phyloP scores from a whole-genome alignment of 2,329 filamentous ascomycete genomes.

The Sclerotinia trifoliorum region DNA sequence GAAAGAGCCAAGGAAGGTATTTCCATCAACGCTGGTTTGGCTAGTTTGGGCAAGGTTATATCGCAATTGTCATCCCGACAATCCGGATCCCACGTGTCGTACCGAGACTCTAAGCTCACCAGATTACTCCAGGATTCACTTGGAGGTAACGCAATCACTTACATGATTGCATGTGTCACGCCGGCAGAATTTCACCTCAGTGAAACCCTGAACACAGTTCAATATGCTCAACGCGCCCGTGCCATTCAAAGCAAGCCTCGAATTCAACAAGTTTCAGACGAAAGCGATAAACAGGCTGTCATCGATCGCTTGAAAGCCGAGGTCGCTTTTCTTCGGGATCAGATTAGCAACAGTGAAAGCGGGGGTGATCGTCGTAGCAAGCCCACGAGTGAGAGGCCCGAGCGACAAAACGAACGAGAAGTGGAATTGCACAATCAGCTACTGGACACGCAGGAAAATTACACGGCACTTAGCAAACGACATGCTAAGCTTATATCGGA shows the following conservation, averaged over 20 bases:
- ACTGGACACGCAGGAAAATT: slow-evolving; percentile 90
- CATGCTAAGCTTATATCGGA: slow-evolving; percentile 96
- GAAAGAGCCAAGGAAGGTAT: slow-evolving; percentile 95
- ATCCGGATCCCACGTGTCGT: slow-evolving; percentile 87
- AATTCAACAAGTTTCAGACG: slow-evolving; percentile 86
- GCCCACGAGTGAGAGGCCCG: slow-evolving; percentile 63
- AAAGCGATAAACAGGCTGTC: slow-evolving; percentile 87
- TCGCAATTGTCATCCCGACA: slow-evolving; percentile 92
- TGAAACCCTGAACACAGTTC: slow-evolving; percentile 95
- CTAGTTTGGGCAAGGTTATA: slow-evolving; percentile 95
- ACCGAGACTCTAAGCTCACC: slow-evolving; percentile 96
- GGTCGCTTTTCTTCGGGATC: slow-evolving; percentile 88
- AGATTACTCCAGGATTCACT: slow-evolving; percentile 93
- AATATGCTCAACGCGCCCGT: slow-evolving; percentile 93
- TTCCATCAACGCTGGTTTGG: slow-evolving; percentile 94
- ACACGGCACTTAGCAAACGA: slow-evolving; percentile 83
- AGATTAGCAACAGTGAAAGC: slow-evolving; percentile 81
- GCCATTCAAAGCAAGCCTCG: slow-evolving; percentile 97
- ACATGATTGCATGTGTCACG: slow-evolving; percentile 99
- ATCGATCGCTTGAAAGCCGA: slow-evolving; percentile 94
- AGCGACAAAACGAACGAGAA: slow-evolving; percentile 81
- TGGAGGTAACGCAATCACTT: slow-evolving; percentile 95
- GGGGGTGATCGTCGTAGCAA: slow-evolving; percentile 56
- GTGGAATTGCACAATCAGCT: slow-evolving; percentile 90
- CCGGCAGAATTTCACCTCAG: slow-evolving; percentile 96